Evolutionary conservation across 208 protist species (phyloP).

Genomic region (Trypanosoma caninum): DNA sequence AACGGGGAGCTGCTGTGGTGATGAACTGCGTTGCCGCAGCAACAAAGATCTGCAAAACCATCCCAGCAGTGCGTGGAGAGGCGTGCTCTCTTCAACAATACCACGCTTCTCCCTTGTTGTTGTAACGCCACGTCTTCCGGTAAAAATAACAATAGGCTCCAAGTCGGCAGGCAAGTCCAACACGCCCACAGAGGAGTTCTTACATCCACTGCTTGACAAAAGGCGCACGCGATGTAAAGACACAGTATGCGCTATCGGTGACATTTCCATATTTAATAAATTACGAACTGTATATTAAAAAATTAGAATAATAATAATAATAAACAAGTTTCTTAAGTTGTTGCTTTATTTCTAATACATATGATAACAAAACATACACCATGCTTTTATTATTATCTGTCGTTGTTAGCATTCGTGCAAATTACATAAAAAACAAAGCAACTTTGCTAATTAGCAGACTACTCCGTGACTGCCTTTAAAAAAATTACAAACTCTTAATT

Average conservation of each 20-base stretch:
- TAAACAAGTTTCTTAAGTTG: too few relatives aligned
- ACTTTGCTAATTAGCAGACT: too few relatives aligned
- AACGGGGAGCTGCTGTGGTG: conserved; percentile 8
- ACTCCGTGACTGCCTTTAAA: too few relatives aligned
- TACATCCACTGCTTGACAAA: not conserved
- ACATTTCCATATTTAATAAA: conserved; percentile 6
- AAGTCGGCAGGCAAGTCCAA: not conserved
- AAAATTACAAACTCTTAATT: too few relatives aligned
- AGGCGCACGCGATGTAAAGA: conserved; percentile 18
- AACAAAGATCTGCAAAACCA: conserved; percentile 30
- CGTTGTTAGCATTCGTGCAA: too few relatives aligned
- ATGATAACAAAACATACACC: too few relatives aligned
- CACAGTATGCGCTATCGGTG: conserved; percentile 10
- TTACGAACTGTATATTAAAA: not conserved
- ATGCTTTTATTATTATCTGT: too few relatives aligned
- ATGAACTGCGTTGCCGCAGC: conserved; percentile 10
- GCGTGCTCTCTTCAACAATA: conserved; percentile 26
- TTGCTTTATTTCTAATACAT: too few relatives aligned
- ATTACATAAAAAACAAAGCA: too few relatives aligned
- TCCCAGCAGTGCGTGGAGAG: conserved; percentile 27
- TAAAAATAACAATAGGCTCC: conserved; percentile 20
- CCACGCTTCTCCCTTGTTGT: not conserved
- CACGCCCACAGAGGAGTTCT: not conserved
- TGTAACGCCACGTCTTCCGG: not conserved
- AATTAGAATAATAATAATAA: conserved; percentile 13